A percentile compares a stretch with the other conserved stretches of the same genome.
Conservation (phyloP, 169 alveolate species). For the Hepatocystis sp. region DNA sequence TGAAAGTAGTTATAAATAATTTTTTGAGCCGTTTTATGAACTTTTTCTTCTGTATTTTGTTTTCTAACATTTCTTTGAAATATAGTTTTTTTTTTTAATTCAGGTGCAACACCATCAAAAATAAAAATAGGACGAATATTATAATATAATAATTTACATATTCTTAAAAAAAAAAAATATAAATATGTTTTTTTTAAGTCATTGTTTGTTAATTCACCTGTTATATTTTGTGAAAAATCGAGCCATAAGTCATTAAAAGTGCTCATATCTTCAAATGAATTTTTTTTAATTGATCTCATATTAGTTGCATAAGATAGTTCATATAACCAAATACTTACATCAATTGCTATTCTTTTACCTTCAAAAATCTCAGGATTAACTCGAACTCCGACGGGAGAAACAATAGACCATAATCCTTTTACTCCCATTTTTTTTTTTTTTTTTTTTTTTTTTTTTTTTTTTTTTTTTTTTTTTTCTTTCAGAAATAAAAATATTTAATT, state of each 20-base stretch:
- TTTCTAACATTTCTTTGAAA: constrained; percentile 82
- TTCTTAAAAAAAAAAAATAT: constrained; percentile 89
- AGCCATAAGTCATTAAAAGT: constrained; percentile 70
- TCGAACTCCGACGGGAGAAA: constrained; percentile 91
- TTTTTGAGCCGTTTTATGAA: constrained; percentile 60
- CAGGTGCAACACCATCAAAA: constrained; percentile 94
- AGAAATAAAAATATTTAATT: too few species aligned
- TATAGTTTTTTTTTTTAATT: constrained; percentile 88
- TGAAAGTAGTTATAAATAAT: constrained; percentile 65
- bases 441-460: neutral
- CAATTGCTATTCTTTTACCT: constrained; percentile 91
- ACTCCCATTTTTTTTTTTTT: constrained; percentile 84
- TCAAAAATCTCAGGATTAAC: constrained; percentile 85
- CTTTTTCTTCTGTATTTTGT: constrained; percentile 46
- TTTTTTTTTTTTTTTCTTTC: too few species aligned
- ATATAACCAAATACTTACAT: constrained; percentile 91
- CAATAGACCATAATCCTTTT: constrained; percentile 90
- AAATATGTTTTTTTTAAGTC: constrained; percentile 76
- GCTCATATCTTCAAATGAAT: constrained; percentile 39
- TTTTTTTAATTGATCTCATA: constrained; percentile 18
- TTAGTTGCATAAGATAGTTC: constrained; percentile 76
- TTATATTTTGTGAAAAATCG: constrained; percentile 79
- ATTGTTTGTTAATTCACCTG: constrained; percentile 62
- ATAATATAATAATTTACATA: constrained; percentile 91
- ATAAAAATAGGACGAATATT: constrained; percentile 93